Evolutionary conservation across 2,329 filamentous ascomycete genomes (phyloP).

Genomic region (Didymella lethalis): DNA sequence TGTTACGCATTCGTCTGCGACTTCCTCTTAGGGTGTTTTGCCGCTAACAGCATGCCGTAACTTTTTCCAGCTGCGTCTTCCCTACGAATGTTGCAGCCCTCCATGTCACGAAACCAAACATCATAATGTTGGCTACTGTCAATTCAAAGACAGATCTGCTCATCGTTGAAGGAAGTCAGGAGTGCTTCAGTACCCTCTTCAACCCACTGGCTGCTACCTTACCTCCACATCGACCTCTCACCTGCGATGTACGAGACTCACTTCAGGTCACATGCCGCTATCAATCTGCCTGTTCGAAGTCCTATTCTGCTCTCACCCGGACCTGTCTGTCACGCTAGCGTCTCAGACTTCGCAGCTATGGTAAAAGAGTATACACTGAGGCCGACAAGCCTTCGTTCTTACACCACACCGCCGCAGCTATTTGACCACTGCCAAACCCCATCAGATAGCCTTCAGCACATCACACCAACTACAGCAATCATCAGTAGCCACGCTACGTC

Average conservation of each 20-base stretch:
- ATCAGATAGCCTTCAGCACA: neutral
- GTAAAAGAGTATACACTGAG: constrained; percentile 3
- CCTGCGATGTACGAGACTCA: neutral
- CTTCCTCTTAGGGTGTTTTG: neutral
- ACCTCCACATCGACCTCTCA: neutral
- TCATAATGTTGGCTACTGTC: neutral
- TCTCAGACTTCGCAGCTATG: neutral
- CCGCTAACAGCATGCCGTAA: neutral
- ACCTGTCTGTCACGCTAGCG: neutral
- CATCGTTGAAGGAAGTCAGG: neutral
- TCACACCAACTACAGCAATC: neutral
- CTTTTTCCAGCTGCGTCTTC: no score
- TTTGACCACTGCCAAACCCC: neutral
- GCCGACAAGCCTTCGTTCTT: neutral
- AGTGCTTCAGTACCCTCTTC: neutral
- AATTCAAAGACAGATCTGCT: neutral
- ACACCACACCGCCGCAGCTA: constrained; percentile 2
- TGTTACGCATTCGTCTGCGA: no score
- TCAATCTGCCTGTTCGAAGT: neutral
- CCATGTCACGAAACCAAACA: neutral
- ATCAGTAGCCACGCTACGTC: neutral
- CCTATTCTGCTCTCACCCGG: constrained; percentile 1
- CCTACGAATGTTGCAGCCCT: no score
- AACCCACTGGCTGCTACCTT: neutral
- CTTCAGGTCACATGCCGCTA: neutral